A percentile compares a stretch with the other conserved stretches of the same genome.
Evolutionary conservation across 768 basidiomycete genomes (phyloP).

Genomic region (Boletellus sp.): DNA sequence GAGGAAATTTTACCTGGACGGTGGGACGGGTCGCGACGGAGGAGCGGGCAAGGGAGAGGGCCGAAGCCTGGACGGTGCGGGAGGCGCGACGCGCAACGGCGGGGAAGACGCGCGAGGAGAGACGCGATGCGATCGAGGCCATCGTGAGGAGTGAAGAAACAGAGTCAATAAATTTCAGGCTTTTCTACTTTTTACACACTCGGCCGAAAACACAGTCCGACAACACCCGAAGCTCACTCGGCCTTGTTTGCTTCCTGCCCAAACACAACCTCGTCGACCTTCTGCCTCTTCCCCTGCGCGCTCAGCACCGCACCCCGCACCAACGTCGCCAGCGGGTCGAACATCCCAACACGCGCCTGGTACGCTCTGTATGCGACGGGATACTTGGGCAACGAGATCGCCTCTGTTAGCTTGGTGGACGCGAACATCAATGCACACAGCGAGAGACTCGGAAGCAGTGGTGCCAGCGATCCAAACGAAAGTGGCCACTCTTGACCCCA

Average conservation of each 20-base stretch:
- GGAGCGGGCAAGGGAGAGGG: constrained; percentile 63
- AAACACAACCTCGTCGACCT: constrained; percentile 42
- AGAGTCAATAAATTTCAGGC: neutral
- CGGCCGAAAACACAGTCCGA: constrained; percentile 18
- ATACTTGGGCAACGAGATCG: constrained; percentile 74
- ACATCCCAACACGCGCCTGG: constrained; percentile 78
- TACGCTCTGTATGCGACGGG: constrained; percentile 67
- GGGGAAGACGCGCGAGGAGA: constrained; percentile 64
- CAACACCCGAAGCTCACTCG: constrained; percentile 17
- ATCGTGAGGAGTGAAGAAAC: constrained; percentile 38
- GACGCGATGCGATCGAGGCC: constrained; percentile 52
- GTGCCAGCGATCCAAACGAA: constrained; percentile 30
- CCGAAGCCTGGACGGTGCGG: constrained; percentile 50
- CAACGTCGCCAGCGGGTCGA: constrained; percentile 48
- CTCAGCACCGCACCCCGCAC: constrained; percentile 41
- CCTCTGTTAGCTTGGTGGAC: constrained; percentile 79
- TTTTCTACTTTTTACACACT: constrained; percentile 10
- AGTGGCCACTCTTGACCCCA: constrained; percentile 21
- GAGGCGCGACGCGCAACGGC: constrained; percentile 64
- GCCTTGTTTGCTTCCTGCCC: constrained; percentile 32
- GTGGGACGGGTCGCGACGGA: constrained; percentile 24
- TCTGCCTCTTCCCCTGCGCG: constrained; percentile 34
- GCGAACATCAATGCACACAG: constrained; percentile 71
- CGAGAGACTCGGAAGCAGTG: constrained; percentile 52
- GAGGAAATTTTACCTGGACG: constrained; percentile 34